Evolutionary conservation across 1,284 basidiomycete genomes (phyloP), one percentile per base, ranked within the genome.

Genomic region (Leccinum pachyderme): DNA sequence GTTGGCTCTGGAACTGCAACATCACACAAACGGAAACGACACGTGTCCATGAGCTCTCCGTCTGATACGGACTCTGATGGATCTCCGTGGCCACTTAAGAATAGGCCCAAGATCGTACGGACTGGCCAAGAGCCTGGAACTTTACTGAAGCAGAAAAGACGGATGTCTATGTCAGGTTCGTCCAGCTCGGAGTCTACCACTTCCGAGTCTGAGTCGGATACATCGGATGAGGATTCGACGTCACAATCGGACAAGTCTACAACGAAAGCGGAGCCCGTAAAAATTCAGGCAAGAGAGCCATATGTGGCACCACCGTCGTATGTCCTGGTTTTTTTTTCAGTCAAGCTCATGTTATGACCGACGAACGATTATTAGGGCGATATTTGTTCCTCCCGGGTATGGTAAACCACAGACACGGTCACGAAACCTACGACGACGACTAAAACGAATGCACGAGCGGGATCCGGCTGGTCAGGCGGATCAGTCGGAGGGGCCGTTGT

Each of bases 331-430:
- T 18, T 18, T 18, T 29, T 39, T 5, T 47, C 24, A 2, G 25
- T n/a, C 13, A 1, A 31, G 0, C 11, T 25, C 13, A 22, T 6
- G 27, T 22, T 13, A 5, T 0, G 25, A 32, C 35, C 9, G n/a
- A 49, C 46, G 5, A 29, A 25, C 47, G 0, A 33, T 37, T 56
- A 15, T 53, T 54, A 59, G 57, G 6, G 0, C 61, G 25, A 52
- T 63, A 0, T 57, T 62, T 49, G 77, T 86, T 15, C 83, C 86
- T 0, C 86, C 86, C 0, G 85, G 86, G 1, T 68, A 77, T 35
- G 89, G 88, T 6, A 90, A 86, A 67, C 67, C 78, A 0, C 70
- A 81, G n/a, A 91, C 89, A 0, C 83, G 80, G 9, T 76, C 74
- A 33, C 81, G 89, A 4, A 91, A 91, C 65, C 65, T 77, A 28